These are phyloP conservation scores for Mycena latifolia DNA, from an alignment of 768 basidiomycete species.

Conservation along the genomic window DNA sequence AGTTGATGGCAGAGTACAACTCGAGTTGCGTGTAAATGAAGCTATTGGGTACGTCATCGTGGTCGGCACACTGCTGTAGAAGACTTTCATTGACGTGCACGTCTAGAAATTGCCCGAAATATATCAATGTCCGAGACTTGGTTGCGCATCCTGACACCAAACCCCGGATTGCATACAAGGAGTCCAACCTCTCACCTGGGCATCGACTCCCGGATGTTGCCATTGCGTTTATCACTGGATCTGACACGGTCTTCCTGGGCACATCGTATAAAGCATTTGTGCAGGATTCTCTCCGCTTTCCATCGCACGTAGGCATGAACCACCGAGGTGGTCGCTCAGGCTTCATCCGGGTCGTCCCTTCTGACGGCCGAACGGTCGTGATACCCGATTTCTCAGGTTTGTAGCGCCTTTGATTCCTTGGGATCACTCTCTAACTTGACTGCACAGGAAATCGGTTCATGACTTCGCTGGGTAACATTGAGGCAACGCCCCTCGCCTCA, in stretches of 20 bases:
- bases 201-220: slow-evolving; percentile 64
- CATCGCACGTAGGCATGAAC: slow-evolving; percentile 74
- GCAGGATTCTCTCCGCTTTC: slow-evolving; percentile 54
- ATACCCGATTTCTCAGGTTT: slow-evolving; percentile 73
- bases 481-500: slow-evolving; percentile 66
- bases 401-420: slow-evolving; percentile 18
- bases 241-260: slow-evolving; percentile 70
- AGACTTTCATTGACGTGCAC: not conserved
- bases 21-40: slow-evolving; percentile 64
- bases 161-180: slow-evolving; percentile 53
- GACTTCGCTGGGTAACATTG: slow-evolving; percentile 74
- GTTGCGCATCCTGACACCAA: slow-evolving; percentile 53
- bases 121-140: slow-evolving; percentile 70
- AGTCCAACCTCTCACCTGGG: slow-evolving; percentile 44
- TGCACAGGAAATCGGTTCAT: slow-evolving; percentile 68
- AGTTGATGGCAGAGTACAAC: slow-evolving; percentile 42
- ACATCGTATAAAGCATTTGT: slow-evolving; percentile 59
- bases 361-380: slow-evolving; percentile 65
- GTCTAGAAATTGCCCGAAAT: slow-evolving; percentile 77
- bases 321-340: slow-evolving; percentile 74
- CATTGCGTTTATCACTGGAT: slow-evolving; percentile 58
- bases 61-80: not conserved
- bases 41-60: slow-evolving; percentile 65
- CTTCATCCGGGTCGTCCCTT: slow-evolving; percentile 69
- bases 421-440: slow-evolving; percentile 10